A percentile compares a stretch with the other conserved stretches of the same genome.
Conservation (phyloP, 192 early-diverging fungal species). For the Paraglomus occultum region DNA sequence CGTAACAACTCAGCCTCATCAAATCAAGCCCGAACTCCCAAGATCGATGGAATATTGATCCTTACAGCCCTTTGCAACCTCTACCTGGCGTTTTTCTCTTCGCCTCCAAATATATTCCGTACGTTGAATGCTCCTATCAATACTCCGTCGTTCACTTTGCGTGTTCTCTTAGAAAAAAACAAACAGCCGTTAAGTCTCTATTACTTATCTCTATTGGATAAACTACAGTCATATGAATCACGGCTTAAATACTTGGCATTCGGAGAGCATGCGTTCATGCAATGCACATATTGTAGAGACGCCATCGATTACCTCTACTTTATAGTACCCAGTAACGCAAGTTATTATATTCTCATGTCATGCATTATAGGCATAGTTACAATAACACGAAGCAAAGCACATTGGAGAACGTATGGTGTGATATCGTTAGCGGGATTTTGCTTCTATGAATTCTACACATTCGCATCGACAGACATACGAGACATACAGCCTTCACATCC, state of each 20-base stretch:
- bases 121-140: conserved; percentile 5
- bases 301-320: conserved; percentile 19
- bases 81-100: background rate
- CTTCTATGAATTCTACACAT: conserved; percentile 19
- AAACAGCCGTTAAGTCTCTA: conserved; percentile 12
- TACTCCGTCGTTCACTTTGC: conserved; percentile 17
- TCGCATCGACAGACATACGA: background rate
- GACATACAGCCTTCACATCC: conserved; percentile 10
- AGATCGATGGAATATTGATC: background rate
- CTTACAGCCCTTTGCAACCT: conserved; percentile 7
- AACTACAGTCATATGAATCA: conserved; percentile 26
- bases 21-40: no score
- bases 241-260: conserved; percentile 24
- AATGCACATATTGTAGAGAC: conserved; percentile 30
- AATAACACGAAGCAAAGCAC: conserved; percentile 9
- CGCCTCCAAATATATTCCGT: conserved; percentile 18
- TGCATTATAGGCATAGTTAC: conserved; percentile 13
- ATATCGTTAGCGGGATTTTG: conserved; percentile 14
- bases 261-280: conserved; percentile 29
- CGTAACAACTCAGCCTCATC: no score
- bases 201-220: conserved; percentile 24
- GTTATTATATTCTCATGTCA: conserved; percentile 18
- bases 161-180: background rate
- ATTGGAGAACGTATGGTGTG: conserved; percentile 23
- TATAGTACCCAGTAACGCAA: conserved; percentile 13